phyloP scores from a whole-genome alignment of 1,284 basidiomycete species.

The Apiotrichum gracile region DNA sequence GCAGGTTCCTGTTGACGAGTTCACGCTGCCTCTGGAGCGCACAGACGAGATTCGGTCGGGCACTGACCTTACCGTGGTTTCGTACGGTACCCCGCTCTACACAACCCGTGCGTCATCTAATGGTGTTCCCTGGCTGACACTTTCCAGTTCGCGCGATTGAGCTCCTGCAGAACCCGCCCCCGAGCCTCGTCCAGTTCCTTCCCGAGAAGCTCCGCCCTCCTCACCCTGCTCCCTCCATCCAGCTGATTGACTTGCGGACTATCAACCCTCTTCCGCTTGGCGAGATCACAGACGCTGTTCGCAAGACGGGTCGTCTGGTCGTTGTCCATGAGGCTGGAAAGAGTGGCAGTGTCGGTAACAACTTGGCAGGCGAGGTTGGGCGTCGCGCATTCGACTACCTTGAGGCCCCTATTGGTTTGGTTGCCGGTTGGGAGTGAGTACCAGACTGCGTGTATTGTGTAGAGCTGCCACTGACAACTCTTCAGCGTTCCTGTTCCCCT shows the following conservation, averaged over 20 bases:
- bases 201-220: slow-evolving; percentile 64
- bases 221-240: slow-evolving; percentile 54
- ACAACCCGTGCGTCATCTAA: slow-evolving; percentile 62
- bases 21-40: slow-evolving; percentile 66
- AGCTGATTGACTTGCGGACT: slow-evolving; percentile 84
- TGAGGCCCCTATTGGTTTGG: slow-evolving; percentile 76
- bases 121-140: slow-evolving; percentile 28
- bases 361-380: slow-evolving; percentile 79
- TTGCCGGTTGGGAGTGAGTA: slow-evolving; percentile 87
- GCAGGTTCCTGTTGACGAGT: slow-evolving; percentile 86
- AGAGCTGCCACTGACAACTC: not conserved
- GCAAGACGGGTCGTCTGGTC: slow-evolving; percentile 74
- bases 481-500: slow-evolving; percentile 69
- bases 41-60: slow-evolving; percentile 72
- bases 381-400: slow-evolving; percentile 78
- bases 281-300: slow-evolving; percentile 71
- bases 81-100: slow-evolving; percentile 89
- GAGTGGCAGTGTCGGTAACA: slow-evolving; percentile 77
- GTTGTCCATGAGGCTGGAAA: slow-evolving; percentile 84
- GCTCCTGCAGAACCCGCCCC: slow-evolving; percentile 53
- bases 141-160: slow-evolving; percentile 38
- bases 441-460: not conserved
- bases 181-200: slow-evolving; percentile 61
- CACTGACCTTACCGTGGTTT: slow-evolving; percentile 75
- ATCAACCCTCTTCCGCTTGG: slow-evolving; percentile 85